Evolutionary conservation across 2,329 filamentous ascomycete species (phyloP).

Genomic region (Pyrenophora tritici-repentis): DNA sequence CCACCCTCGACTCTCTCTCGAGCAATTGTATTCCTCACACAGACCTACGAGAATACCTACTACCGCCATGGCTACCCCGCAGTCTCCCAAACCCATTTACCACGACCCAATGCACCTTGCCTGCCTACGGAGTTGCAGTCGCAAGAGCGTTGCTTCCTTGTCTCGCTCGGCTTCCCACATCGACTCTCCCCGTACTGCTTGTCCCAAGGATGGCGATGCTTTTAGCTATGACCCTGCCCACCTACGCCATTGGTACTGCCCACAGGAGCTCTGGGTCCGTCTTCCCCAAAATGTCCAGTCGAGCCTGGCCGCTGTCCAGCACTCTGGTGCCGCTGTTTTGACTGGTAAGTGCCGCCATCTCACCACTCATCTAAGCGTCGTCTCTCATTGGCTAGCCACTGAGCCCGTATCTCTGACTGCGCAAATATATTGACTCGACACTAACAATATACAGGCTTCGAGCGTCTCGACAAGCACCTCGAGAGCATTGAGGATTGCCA

Average conservation of each 20-base stretch:
- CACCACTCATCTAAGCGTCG: neutral
- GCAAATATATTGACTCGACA: slow-evolving; percentile 1
- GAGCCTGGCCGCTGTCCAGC: slow-evolving; percentile 46
- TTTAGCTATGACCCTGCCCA: slow-evolving; percentile 47
- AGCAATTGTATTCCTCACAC: slow-evolving; percentile 4
- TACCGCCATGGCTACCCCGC: slow-evolving; percentile 27
- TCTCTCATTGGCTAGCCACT: slow-evolving; percentile 5
- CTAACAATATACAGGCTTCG: slow-evolving; percentile 33
- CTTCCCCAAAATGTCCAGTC: slow-evolving; percentile 45
- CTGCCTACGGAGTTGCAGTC: slow-evolving; percentile 35
- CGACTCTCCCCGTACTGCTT: slow-evolving; percentile 38
- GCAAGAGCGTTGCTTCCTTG: slow-evolving; percentile 33
- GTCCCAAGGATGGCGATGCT: slow-evolving; percentile 44
- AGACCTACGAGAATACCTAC: slow-evolving; percentile 7
- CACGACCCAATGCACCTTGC: slow-evolving; percentile 24
- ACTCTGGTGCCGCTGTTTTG: slow-evolving; percentile 52
- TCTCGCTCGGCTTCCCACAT: slow-evolving; percentile 27
- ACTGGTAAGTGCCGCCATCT: slow-evolving; percentile 42
- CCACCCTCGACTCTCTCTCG: slow-evolving; percentile 11
- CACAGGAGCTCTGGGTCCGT: slow-evolving; percentile 43
- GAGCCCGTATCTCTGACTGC: slow-evolving; percentile 2
- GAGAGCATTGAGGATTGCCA: slow-evolving; percentile 17
- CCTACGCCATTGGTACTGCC: slow-evolving; percentile 47
- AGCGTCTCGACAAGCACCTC: slow-evolving; percentile 38
- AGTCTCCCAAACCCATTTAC: slow-evolving; percentile 27